These are phyloP conservation scores for Hanseniaspora lindneri DNA, from an alignment of 805 yeast genomes.

Conservation along the genomic window DNA sequence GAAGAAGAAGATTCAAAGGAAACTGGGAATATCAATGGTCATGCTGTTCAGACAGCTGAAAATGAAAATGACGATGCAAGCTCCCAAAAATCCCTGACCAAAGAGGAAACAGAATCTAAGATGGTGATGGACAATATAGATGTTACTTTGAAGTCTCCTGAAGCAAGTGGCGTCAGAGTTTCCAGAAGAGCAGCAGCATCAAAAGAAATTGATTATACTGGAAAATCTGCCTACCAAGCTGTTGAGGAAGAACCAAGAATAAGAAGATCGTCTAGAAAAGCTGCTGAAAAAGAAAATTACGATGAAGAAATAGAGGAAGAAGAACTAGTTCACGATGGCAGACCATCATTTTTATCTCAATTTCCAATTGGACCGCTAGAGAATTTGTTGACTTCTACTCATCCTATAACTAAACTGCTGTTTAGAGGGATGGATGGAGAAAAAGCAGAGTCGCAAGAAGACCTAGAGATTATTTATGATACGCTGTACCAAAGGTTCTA, in stretches of 20 bases:
- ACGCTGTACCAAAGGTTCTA: conserved; percentile 3
- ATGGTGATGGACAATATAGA: neutral
- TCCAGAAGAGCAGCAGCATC: conserved; percentile 9
- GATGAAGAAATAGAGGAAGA: conserved; percentile 1
- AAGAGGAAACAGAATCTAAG: neutral
- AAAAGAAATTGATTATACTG: conserved; percentile 9
- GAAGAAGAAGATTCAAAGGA: conserved; percentile 19
- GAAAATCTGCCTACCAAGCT: conserved; percentile 8
- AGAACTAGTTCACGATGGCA: neutral
- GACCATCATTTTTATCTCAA: conserved; percentile 13
- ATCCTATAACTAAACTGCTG: conserved; percentile 1
- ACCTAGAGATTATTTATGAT: conserved; percentile 4
- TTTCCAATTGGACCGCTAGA: conserved; percentile 8
- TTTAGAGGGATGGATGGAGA: neutral
- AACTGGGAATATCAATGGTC: neutral
- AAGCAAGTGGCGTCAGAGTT: neutral
- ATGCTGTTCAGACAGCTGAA: neutral
- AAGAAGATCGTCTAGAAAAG: neutral
- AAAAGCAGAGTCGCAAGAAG: neutral
- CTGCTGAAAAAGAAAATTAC: neutral
- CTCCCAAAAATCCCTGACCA: neutral
- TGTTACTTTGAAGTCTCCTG: conserved; percentile 15
- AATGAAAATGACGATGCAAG: neutral
- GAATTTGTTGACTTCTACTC: neutral
- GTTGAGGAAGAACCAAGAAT: conserved; percentile 1